Percentiles rank a stretch among this genome's conserved stretches.
Evolutionary conservation across 805 yeast genomes (phyloP).

Genomic region (Lipomyces starkeyi): DNA sequence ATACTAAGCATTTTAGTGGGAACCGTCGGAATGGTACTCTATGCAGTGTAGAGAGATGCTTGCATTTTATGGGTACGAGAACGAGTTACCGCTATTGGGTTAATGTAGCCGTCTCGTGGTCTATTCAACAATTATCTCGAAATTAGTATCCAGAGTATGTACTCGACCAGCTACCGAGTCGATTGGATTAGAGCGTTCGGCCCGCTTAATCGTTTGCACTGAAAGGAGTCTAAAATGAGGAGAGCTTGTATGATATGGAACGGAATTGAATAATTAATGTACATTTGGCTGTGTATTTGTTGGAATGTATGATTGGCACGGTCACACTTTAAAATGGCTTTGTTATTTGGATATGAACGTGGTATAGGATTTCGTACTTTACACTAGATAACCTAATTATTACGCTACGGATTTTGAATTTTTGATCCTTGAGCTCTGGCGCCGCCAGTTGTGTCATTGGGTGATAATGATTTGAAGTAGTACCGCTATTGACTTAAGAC

Average conservation of each 20-base stretch:
- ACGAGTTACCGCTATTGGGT: conserved; percentile 37
- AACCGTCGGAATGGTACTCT: conserved; percentile 39
- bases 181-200: background rate
- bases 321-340: background rate
- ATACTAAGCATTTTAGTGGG: conserved; percentile 25
- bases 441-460: too few species aligned
- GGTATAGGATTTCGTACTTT: background rate
- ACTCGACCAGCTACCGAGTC: background rate
- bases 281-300: background rate
- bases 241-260: background rate
- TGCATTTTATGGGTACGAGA: conserved; percentile 38
- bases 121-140: background rate
- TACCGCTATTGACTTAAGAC: too few species aligned
- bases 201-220: background rate
- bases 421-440: too few species aligned
- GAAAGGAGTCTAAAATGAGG: background rate
- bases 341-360: background rate
- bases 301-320: background rate
- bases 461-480: too few species aligned
- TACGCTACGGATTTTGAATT: too few species aligned
- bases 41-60: conserved; percentile 40
- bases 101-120: conserved; percentile 8
- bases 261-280: background rate
- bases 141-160: too few species aligned
- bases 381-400: background rate